Evolutionary conservation across 331 rosid genomes (phyloP), one percentile per base, ranked within the genome.

Genomic region (Acacia pycnantha): DNA sequence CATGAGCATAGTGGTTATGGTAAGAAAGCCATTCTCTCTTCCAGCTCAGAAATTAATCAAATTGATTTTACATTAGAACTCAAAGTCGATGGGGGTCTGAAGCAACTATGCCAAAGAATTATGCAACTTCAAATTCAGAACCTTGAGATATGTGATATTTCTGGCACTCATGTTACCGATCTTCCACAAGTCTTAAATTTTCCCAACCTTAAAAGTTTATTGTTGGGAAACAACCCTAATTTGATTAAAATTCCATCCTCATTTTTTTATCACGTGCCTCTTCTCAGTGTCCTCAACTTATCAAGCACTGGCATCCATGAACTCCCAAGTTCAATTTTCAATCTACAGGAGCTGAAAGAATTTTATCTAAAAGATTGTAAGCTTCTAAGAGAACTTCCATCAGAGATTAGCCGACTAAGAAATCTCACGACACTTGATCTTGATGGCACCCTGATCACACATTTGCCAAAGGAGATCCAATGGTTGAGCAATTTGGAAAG

Each of bases 391-490:
- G 29, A 26, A 1, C 69, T 79, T 27, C 1, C 78, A 0, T 76
- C 29, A 0, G 3, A 53, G 15, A 35, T 85, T 70, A 77, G 77
- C n/a, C 40, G n/a, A 2, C 50, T 85, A 4, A 44, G 14, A 13
- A 66, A 51, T 8, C 88, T 85, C 1, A 54, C 37, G 72, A 76
- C 61, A 56, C 75, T 84, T 27, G 46, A 70, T 61, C 87, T 80
- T 59, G 76, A 84, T 1, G 82, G 71, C 14, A 80, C 82, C 24
- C 35, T 56, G 13, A 70, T 84, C 4, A 26, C 66, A 21, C 6
- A 70, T 27, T 11, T 84, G 29, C 82, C 87, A 22, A 0, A 2
- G 29, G 35, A 79, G 41, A 10, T 59, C 2, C 12, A 3, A 62
- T 1, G 16, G 24, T 6, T 84, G 37, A 59, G 50, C 58, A 84